Percentiles rank a stretch among this genome's conserved stretches.
Evolutionary conservation across 768 basidiomycete species (phyloP).

Genomic region (Tricholomella constricta): DNA sequence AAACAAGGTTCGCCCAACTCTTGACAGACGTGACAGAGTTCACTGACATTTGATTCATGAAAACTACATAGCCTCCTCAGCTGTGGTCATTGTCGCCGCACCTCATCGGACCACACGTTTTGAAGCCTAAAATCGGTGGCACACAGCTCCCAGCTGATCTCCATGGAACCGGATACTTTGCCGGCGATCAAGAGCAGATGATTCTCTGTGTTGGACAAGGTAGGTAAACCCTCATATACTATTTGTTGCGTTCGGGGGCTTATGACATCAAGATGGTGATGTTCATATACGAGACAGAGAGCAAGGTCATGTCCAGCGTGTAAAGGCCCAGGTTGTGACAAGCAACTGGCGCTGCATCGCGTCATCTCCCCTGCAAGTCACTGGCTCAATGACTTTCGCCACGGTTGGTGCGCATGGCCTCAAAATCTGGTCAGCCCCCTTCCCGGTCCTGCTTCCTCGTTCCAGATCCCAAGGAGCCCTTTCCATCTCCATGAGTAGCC

Average conservation of each 20-base stretch:
- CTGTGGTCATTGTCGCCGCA: slow-evolving; percentile 11
- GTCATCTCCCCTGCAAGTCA: neutral
- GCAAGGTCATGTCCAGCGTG: neutral
- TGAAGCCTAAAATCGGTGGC: neutral
- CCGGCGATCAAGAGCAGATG: slow-evolving; percentile 14
- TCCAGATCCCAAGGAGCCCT: too few relatives aligned
- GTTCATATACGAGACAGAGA: slow-evolving; percentile 14
- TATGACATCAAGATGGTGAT: slow-evolving; percentile 14
- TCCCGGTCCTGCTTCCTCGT: too few relatives aligned
- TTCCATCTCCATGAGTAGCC: too few relatives aligned
- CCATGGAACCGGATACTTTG: slow-evolving; percentile 1
- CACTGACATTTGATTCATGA: neutral
- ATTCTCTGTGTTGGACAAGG: slow-evolving; percentile 9
- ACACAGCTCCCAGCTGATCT: slow-evolving; percentile 3
- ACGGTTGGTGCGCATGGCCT: slow-evolving; percentile 3
- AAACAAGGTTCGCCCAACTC: neutral
- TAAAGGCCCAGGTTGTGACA: slow-evolving; percentile 2
- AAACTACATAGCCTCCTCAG: slow-evolving; percentile 1
- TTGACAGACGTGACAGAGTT: neutral
- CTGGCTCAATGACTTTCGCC: slow-evolving; percentile 3
- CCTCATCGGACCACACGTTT: neutral
- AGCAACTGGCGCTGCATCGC: slow-evolving; percentile 15
- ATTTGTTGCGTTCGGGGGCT: too few relatives aligned
- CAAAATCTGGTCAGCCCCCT: slow-evolving; percentile 13
- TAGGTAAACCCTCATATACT: neutral